Conservation (phyloP, 768 basidiomycete genomes). For the Suillus placidus region DNA sequence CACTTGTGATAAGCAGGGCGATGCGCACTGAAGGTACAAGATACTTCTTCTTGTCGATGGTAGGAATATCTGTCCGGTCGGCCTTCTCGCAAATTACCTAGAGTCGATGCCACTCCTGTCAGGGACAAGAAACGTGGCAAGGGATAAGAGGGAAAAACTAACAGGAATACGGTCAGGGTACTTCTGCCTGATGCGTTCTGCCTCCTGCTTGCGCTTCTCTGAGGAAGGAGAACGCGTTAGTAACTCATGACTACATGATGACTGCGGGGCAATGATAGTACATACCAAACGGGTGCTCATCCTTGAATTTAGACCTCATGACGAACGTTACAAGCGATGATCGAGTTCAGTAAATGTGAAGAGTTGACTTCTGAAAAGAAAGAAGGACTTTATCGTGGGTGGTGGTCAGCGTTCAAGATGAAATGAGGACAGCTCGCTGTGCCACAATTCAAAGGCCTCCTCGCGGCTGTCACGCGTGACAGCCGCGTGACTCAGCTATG, state of each 20-base stretch:
- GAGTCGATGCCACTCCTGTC: constrained; percentile 13
- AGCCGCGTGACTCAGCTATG: constrained; percentile 25
- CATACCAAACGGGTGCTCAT: constrained; percentile 96
- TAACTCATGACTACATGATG: constrained; percentile 32
- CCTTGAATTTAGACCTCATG: constrained; percentile 97
- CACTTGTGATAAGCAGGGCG: not conserved
- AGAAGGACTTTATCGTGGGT: constrained; percentile 18
- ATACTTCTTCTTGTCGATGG: constrained; percentile 99
- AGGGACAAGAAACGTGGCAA: constrained; percentile 14
- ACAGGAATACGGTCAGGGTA: constrained; percentile 99
- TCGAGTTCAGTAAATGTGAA: constrained; percentile 10
- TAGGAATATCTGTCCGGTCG: constrained; percentile 96
- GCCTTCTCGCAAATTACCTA: constrained; percentile 99
- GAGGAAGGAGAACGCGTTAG: constrained; percentile 19
- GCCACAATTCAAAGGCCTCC: constrained; percentile 35
- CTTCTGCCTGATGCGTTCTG: constrained; percentile 97
- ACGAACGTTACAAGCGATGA: constrained; percentile 21
- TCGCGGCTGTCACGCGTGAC: constrained; percentile 37
- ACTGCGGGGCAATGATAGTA: constrained; percentile 27
- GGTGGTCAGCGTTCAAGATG: constrained; percentile 31
- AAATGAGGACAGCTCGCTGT: constrained; percentile 23
- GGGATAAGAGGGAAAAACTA: constrained; percentile 31
- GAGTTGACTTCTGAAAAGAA: constrained; percentile 11
- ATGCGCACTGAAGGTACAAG: constrained; percentile 89
- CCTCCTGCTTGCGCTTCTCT: constrained; percentile 99